A percentile compares a stretch with the other conserved stretches of the same genome.
Evolutionary conservation across 352 stramenopile species (phyloP).

Genomic region (Thalassiosira exigua): DNA sequence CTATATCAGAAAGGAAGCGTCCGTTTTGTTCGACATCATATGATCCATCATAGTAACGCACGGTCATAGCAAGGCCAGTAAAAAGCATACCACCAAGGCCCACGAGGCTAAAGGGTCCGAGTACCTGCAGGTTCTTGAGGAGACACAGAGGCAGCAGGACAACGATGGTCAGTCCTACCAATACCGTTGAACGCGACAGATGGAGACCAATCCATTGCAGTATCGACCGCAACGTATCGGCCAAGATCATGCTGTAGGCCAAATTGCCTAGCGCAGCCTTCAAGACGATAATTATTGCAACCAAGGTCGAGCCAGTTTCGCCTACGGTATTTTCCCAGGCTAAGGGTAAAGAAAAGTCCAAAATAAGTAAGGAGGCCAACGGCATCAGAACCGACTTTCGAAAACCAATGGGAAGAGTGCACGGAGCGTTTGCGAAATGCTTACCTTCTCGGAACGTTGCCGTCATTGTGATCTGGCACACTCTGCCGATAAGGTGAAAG

Average conservation of each 20-base stretch:
- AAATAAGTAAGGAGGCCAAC: too few species aligned
- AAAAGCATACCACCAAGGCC: slow-evolving; percentile 79
- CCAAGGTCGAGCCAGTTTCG: slow-evolving; percentile 77
- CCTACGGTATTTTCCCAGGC: slow-evolving; percentile 85
- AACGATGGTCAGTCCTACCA: slow-evolving; percentile 66
- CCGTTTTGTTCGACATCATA: slow-evolving; percentile 62
- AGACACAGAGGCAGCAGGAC: slow-evolving; percentile 87
- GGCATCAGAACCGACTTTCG: too few species aligned
- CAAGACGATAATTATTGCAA: slow-evolving; percentile 73
- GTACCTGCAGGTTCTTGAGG: slow-evolving; percentile 79
- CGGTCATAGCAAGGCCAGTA: slow-evolving; percentile 82
- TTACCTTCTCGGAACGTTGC: slow-evolving; percentile 83
- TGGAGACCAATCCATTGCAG: slow-evolving; percentile 62
- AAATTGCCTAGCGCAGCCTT: slow-evolving; percentile 85
- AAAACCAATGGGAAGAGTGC: too few species aligned
- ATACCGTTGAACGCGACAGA: slow-evolving; percentile 55
- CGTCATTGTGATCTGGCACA: slow-evolving; percentile 84
- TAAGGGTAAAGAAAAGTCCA: too few species aligned
- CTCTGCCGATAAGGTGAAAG: slow-evolving; percentile 87
- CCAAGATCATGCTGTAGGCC: slow-evolving; percentile 88
- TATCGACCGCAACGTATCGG: slow-evolving; percentile 81
- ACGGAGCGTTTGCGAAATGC: too few species aligned
- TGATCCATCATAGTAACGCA: slow-evolving; percentile 82
- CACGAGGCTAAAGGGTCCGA: slow-evolving; percentile 82
- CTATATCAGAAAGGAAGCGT: slow-evolving; percentile 58